Conservation (phyloP, 202 grass and related monocot genomes). For the Panicum virgatum region DNA sequence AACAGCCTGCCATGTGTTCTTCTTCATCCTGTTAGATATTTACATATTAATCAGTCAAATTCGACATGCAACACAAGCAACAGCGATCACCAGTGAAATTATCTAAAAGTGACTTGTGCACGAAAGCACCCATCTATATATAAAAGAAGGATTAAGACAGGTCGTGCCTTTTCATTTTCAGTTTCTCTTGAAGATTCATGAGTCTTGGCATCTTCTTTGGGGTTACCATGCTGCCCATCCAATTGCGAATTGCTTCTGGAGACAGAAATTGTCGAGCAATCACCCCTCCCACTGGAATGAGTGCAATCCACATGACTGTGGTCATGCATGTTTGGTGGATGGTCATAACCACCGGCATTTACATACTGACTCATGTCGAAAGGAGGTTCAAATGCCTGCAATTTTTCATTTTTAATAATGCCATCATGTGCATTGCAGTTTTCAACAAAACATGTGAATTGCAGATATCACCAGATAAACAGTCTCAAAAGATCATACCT, state of each 20-base stretch:
- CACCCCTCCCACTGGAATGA: constrained; percentile 40
- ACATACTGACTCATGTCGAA: constrained; percentile 83
- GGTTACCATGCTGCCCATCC: constrained; percentile 25
- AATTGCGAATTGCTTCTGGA: constrained; percentile 36
- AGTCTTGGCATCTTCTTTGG: constrained; percentile 19
- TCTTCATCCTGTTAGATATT: constrained; percentile 63
- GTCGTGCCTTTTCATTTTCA: constrained; percentile 53
- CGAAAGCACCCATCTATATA: background rate
- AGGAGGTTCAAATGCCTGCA: constrained; percentile 95
- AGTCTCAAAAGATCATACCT: constrained; percentile 58
- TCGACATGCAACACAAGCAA: constrained; percentile 28
- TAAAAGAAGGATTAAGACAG: constrained; percentile 25
- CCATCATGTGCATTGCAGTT: constrained; percentile 9
- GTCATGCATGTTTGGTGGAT: constrained; percentile 39
- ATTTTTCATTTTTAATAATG: constrained; percentile 33
- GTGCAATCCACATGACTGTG: constrained; percentile 47
- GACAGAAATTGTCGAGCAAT: constrained; percentile 29
- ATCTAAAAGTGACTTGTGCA: constrained; percentile 8
- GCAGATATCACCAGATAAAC: constrained; percentile 29
- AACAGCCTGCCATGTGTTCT: constrained; percentile 33
- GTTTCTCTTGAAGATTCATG: constrained; percentile 36
- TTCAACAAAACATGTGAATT: constrained; percentile 1
- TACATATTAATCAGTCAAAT: constrained; percentile 57
- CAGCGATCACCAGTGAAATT: background rate
- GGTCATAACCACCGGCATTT: constrained; percentile 53